Percentiles rank a stretch among this genome's conserved stretches.
Evolutionary conservation across 164 flowering plant genomes (phyloP).

Genomic region (Echeveria elegans): DNA sequence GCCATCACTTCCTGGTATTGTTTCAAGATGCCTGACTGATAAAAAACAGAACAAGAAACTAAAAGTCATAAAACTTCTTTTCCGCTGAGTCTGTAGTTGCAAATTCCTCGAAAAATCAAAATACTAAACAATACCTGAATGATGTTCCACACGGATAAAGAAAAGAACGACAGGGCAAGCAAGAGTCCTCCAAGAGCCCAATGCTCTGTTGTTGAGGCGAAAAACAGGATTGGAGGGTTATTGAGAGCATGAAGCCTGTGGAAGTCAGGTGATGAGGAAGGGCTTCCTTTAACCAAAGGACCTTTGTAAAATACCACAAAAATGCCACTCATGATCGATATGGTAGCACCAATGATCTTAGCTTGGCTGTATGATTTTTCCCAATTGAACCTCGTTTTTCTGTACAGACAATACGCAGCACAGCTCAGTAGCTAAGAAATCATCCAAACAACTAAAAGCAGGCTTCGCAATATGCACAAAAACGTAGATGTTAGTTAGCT

Average conservation of each 20-base stretch:
- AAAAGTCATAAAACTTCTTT: background rate
- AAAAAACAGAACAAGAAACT: background rate
- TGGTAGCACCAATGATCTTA: conserved; percentile 21
- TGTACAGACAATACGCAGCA: conserved; percentile 1
- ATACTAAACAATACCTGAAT: conserved; percentile 24
- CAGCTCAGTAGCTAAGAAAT: background rate
- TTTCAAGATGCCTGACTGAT: conserved; percentile 23
- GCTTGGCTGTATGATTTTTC: conserved; percentile 17
- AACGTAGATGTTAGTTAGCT: background rate
- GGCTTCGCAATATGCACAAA: background rate
- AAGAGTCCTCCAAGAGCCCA: conserved; percentile 33
- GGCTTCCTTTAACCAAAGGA: conserved; percentile 15
- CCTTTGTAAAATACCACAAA: conserved; percentile 24
- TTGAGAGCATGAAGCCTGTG: conserved; percentile 4
- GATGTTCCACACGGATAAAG: conserved; percentile 26
- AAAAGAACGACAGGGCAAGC: conserved; percentile 29
- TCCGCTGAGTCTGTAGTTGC: background rate
- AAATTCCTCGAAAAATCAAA: background rate
- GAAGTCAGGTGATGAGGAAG: conserved; percentile 12
- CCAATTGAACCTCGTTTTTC: conserved; percentile 23
- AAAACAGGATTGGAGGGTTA: conserved; percentile 12
- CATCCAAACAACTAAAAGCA: background rate
- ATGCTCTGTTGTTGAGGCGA: conserved; percentile 16
- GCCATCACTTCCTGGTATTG: conserved; percentile 33
- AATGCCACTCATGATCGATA: conserved; percentile 25